Base-by-base conservation (phyloP, 2,329 filamentous ascomycete species). In the Scleromitrula shiraiana region DNA sequence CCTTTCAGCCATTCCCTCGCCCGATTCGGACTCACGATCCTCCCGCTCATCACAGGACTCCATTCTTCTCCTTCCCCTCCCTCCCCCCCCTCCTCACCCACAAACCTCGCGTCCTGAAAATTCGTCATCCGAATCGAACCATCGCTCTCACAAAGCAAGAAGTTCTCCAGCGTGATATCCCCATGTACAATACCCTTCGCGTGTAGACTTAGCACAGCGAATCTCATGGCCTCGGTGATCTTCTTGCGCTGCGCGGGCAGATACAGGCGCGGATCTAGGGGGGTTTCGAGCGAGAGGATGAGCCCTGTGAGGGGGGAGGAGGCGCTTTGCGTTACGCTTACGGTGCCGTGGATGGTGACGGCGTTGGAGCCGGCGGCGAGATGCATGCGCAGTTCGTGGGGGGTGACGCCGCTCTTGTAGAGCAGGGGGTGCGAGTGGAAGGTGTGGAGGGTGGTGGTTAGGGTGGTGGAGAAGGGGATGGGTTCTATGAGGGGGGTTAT, bases 401-500 rank as follows among this genome's bases (percentile, higher is more conserved):
- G 41, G 4, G 23, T 37, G 6, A 15, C 32, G 7, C 41, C 41
- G 2, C 19, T 26, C 10, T 44, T 44, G 7, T 44, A 44, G 22
- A 36, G 5, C 9, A 35, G 30, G 2, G 22, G 32, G 30, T 35
- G 30, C 3, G 41, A 33, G 5, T 36, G n/a, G 22, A 44, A 44
- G 5, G 12, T 8, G n/a, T 36, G 30, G 9, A 24, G n/a, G 2
- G 10, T 29, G 20, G 6, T 36, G 9, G 29, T 20, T 7, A 36
- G 29, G 15, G 29, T 44, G 12, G 22, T 12, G 30, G 41, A 9
- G 12, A 44, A 44, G 1, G 41, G 30, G 7, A n/a, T 35, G 10
- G 22, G 30, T 19, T 44, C 26, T 26, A 44, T 44, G 20, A 35
- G 23, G 8, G 30, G 41, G 12, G 41, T 27, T n/a, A 44, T 44